Evolutionary conservation across 331 rosid species (phyloP).

Genomic region (Cydonia oblonga): DNA sequence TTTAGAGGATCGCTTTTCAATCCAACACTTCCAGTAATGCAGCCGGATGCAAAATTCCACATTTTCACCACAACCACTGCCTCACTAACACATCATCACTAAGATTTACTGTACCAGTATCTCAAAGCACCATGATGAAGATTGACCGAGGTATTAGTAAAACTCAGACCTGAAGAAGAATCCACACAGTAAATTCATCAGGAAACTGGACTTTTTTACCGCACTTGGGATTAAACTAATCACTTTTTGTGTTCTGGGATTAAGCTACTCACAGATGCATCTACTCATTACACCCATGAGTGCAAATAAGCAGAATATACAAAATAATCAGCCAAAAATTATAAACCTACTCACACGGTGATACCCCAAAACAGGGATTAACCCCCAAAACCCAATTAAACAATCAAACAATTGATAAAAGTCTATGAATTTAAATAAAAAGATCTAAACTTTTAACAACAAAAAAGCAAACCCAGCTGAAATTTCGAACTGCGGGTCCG

Average conservation of each 20-base stretch:
- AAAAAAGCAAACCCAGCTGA: not conserved
- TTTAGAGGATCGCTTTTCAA: constrained; percentile 38
- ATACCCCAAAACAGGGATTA: not conserved
- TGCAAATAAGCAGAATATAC: not conserved
- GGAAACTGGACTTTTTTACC: not conserved
- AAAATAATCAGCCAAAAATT: not conserved
- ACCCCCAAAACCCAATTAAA: not conserved
- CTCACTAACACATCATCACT: constrained; percentile 28
- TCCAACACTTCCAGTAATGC: constrained; percentile 61
- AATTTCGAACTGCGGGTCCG: not conserved
- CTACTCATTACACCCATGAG: not conserved
- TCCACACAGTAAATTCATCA: not conserved
- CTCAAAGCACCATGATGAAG: constrained; percentile 12
- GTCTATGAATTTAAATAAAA: not conserved
- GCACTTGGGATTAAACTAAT: not conserved
- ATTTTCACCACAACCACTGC: constrained; percentile 27
- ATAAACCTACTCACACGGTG: not conserved
- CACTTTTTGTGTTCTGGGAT: not conserved
- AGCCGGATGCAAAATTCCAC: constrained; percentile 87
- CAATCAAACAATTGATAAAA: not conserved
- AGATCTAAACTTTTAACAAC: not conserved
- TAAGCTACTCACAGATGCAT: not conserved
- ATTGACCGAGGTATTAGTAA: not conserved
- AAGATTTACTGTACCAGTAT: not conserved
- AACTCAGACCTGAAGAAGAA: constrained; percentile 2